Percentiles rank a stretch among this genome's conserved stretches.
Conservation (phyloP, 345 rosid genomes). For the Citropsis articulata region DNA sequence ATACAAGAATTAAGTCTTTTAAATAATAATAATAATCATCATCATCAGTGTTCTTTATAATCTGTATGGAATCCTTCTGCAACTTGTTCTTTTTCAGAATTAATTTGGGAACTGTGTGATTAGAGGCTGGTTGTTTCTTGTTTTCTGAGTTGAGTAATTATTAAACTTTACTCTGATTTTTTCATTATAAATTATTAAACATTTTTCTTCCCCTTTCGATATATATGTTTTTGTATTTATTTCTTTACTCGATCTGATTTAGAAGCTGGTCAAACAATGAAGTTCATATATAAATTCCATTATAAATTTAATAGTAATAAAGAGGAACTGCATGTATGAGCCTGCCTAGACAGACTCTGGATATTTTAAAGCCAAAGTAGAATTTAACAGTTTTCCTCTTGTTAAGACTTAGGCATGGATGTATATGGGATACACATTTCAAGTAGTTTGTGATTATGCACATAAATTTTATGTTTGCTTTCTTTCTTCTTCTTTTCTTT, state of each 20-base stretch:
- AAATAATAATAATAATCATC: neutral
- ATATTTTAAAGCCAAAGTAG: neutral
- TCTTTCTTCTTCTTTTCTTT: neutral
- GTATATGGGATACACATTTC: neutral
- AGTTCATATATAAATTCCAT: neutral
- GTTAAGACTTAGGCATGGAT: neutral
- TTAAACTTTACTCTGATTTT: neutral
- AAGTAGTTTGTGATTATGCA: neutral
- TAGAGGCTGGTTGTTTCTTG: neutral
- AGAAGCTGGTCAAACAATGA: neutral
- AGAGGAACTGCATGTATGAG: neutral
- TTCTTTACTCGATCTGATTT: neutral
- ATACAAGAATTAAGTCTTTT: neutral
- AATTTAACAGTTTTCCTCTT: neutral
- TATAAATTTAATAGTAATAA: neutral
- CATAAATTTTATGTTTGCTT: neutral
- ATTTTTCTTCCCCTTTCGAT: neutral
- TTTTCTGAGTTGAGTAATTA: neutral
- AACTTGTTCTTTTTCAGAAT: neutral
- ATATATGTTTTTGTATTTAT: neutral
- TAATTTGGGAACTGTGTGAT: neutral
- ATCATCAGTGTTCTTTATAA: neutral
- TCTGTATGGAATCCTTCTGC: neutral
- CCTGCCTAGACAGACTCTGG: neutral
- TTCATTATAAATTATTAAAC: neutral